Conservation (phyloP, 2,329 filamentous ascomycete genomes). For the Clonostachys rosea region DNA sequence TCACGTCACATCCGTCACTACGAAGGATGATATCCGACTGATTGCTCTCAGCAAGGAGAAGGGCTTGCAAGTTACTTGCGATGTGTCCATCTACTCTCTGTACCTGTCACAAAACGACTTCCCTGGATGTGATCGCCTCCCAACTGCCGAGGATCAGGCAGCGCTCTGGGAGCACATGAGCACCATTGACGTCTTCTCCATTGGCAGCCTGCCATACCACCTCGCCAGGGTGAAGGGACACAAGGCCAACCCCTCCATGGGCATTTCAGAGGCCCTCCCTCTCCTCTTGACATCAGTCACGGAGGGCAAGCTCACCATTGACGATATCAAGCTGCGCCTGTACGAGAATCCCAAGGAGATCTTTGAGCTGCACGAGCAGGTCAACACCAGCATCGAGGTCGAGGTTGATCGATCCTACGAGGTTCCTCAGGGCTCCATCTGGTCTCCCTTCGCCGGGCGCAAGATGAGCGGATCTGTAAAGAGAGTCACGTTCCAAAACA, state of each 20-base stretch:
- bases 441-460: slow-evolving; percentile 71
- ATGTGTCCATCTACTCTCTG: slow-evolving; percentile 75
- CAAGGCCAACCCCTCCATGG: slow-evolving; percentile 53
- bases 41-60: slow-evolving; percentile 77
- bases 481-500: slow-evolving; percentile 70
- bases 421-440: slow-evolving; percentile 53
- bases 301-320: slow-evolving; percentile 67
- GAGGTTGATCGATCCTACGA: slow-evolving; percentile 68
- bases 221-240: slow-evolving; percentile 53
- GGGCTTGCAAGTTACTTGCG: slow-evolving; percentile 77
- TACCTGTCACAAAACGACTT: slow-evolving; percentile 71
- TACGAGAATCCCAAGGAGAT: slow-evolving; percentile 78
- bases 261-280: slow-evolving; percentile 70
- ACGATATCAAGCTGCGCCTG: slow-evolving; percentile 66
- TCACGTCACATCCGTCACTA: slow-evolving; percentile 77
- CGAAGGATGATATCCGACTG: slow-evolving; percentile 70
- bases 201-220: slow-evolving; percentile 76
- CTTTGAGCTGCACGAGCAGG: slow-evolving; percentile 77
- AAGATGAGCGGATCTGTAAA: slow-evolving; percentile 66
- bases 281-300: slow-evolving; percentile 71
- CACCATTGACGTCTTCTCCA: slow-evolving; percentile 74
- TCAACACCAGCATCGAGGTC: slow-evolving; percentile 68
- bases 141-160: slow-evolving; percentile 63
- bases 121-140: slow-evolving; percentile 62
- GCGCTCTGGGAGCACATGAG: slow-evolving; percentile 70